Percentiles rank a stretch among this genome's conserved stretches.
These are phyloP conservation scores for Phytophthora parvispora DNA, from an alignment of 352 stramenopile genomes.

Conservation along the genomic window DNA sequence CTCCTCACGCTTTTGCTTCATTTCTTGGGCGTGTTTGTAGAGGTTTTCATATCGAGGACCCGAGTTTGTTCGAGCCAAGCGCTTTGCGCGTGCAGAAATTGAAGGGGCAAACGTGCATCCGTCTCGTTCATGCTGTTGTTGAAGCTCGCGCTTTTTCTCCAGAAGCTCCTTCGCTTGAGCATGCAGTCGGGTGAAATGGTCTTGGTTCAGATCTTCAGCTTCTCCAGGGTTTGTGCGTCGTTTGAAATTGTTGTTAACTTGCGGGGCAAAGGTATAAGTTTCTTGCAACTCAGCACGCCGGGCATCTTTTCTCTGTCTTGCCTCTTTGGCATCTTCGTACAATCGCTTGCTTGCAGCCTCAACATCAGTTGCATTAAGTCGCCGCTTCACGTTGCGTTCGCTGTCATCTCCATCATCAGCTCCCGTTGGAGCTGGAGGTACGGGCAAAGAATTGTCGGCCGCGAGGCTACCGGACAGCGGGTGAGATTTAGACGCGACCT, in stretches of 20 bases:
- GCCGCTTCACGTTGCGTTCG: slow-evolving; percentile 55
- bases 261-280: slow-evolving; percentile 64
- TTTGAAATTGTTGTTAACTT: slow-evolving; percentile 69
- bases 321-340: slow-evolving; percentile 71
- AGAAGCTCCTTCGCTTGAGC: slow-evolving; percentile 63
- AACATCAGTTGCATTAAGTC: slow-evolving; percentile 58
- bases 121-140: slow-evolving; percentile 58
- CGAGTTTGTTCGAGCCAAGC: slow-evolving; percentile 43
- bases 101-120: slow-evolving; percentile 75
- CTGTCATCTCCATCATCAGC: slow-evolving; percentile 8
- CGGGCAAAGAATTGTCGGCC: background rate
- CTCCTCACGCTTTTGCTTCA: slow-evolving; percentile 76
- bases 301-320: slow-evolving; percentile 65
- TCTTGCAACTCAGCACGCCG: slow-evolving; percentile 62
- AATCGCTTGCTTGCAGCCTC: slow-evolving; percentile 69
- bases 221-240: slow-evolving; percentile 46
- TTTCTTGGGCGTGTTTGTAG: slow-evolving; percentile 73
- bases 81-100: slow-evolving; percentile 75
- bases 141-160: slow-evolving; percentile 65
- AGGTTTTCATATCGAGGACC: slow-evolving; percentile 79
- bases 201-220: slow-evolving; percentile 36
- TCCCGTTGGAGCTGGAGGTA: slow-evolving; percentile 1
- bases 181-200: slow-evolving; percentile 61
- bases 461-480: background rate
- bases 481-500: background rate